Conservation (phyloP, 495 filamentous ascomycete species). For the Penicillium salamii region DNA sequence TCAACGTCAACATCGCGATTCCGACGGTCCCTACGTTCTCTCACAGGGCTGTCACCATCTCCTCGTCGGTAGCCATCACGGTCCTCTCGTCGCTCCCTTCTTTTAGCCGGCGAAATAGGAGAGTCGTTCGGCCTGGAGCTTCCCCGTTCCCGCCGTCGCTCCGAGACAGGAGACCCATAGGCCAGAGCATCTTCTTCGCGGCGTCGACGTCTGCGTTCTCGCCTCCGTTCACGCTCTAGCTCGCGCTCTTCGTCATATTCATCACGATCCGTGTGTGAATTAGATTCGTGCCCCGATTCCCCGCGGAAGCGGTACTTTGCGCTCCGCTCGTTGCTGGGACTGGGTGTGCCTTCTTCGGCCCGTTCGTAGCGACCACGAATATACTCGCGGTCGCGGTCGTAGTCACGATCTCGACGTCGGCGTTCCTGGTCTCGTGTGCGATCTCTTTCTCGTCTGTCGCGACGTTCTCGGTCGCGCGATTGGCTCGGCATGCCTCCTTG, state of each 20-base stretch:
- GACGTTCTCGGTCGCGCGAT: slow-evolving; percentile 24
- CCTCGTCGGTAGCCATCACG: slow-evolving; percentile 23
- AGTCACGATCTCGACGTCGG: slow-evolving; percentile 17
- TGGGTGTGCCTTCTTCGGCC: slow-evolving; percentile 16
- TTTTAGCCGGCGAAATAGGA: slow-evolving; percentile 34
- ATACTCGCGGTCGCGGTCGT: slow-evolving; percentile 25
- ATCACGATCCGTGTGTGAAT: slow-evolving; percentile 11
- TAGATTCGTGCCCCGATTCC: slow-evolving; percentile 22
- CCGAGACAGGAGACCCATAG: slow-evolving; percentile 13
- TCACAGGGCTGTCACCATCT: slow-evolving; percentile 14
- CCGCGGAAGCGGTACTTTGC: slow-evolving; percentile 23
- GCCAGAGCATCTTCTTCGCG: slow-evolving; percentile 15
- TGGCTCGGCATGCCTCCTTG: slow-evolving; percentile 35
- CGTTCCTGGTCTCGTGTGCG: slow-evolving; percentile 24
- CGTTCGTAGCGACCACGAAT: slow-evolving; percentile 24
- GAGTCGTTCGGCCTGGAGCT: slow-evolving; percentile 36
- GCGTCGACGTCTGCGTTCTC: slow-evolving; percentile 11
- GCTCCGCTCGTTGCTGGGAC: slow-evolving; percentile 13
- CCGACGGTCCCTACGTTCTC: slow-evolving; percentile 27
- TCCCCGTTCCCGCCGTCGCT: slow-evolving; percentile 19
- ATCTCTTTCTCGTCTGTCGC: slow-evolving; percentile 42
- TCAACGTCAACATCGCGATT: slow-evolving; percentile 15
- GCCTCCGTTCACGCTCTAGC: slow-evolving; percentile 10
- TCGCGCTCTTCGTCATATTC: slow-evolving; percentile 21
- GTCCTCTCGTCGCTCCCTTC: slow-evolving; percentile 26